Evolutionary conservation across 1,139 yeast species (phyloP).

Genomic region (Blastobotrys petasosporus): DNA sequence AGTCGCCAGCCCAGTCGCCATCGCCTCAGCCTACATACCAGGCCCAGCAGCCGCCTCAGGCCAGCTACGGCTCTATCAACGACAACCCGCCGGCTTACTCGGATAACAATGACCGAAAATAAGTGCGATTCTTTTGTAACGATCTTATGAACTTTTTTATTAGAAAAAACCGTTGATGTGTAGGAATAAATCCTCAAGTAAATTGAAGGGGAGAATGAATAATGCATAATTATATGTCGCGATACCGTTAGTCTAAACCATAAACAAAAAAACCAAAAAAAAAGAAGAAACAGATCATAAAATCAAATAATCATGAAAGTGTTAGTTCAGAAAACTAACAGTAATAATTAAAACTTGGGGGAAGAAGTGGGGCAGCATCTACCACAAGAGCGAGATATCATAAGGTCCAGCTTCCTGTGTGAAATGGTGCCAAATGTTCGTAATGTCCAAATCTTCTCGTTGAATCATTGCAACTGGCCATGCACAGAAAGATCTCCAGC

Average conservation of each 20-base stretch:
- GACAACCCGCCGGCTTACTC: constrained; percentile 8
- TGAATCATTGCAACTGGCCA: constrained; percentile 5
- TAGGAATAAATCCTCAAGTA: too few relatives aligned
- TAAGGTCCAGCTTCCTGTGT: constrained; percentile 3
- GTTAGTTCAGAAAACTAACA: background rate
- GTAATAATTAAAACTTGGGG: too few relatives aligned
- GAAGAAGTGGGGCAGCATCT: background rate
- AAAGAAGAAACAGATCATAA: background rate
- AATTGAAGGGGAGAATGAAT: background rate
- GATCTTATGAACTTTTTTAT: too few relatives aligned
- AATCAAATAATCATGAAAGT: background rate
- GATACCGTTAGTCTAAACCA: background rate
- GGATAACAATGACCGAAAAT: background rate
- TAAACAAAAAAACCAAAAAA: background rate
- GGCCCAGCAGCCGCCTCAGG: constrained; percentile 3
- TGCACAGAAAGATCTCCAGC: constrained; percentile 5
- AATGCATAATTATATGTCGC: background rate
- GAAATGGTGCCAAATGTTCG: constrained; percentile 4
- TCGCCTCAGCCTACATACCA: constrained; percentile 1
- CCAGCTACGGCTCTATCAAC: constrained; percentile 10
- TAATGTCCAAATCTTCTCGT: background rate
- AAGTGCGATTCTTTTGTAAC: too few relatives aligned
- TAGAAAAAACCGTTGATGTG: too few relatives aligned
- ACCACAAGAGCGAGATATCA: constrained; percentile 5
- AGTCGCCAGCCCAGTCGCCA: constrained; percentile 1